Percentiles rank a stretch among this genome's conserved stretches.
Evolutionary conservation across 805 yeast species (phyloP).

Genomic region (Kazachstania viticola): DNA sequence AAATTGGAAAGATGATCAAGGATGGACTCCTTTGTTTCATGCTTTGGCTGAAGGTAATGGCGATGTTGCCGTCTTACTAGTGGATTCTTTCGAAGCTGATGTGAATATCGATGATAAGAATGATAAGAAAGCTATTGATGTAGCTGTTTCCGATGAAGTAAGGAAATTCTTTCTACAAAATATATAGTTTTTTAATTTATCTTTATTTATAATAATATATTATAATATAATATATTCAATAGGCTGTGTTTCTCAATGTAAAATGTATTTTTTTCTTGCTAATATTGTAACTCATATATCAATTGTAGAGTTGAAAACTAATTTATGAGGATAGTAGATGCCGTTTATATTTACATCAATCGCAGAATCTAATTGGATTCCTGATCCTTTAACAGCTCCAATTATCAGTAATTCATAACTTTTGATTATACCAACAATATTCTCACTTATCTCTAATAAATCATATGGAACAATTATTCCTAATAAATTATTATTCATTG

Average conservation of each 20-base stretch:
- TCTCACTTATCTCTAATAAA: constrained; percentile 61
- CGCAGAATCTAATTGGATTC: too few relatives aligned
- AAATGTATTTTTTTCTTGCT: too few relatives aligned
- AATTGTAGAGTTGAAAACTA: too few relatives aligned
- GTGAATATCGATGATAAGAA: constrained; percentile 32
- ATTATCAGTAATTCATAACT: constrained; percentile 75
- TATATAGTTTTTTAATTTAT: constrained; percentile 5
- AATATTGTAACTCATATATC: too few relatives aligned
- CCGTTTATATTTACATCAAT: too few relatives aligned
- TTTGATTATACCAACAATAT: constrained; percentile 60
- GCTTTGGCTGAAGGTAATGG: constrained; percentile 86
- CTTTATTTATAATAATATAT: too few relatives aligned
- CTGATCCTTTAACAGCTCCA: constrained; percentile 48
- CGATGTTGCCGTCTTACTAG: constrained; percentile 54
- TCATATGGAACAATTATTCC: constrained; percentile 74
- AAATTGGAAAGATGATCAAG: constrained; percentile 54
- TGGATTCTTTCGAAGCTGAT: constrained; percentile 56
- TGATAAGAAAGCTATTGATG: constrained; percentile 43
- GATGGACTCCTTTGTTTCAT: constrained; percentile 84
- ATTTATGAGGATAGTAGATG: too few relatives aligned
- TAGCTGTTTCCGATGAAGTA: constrained; percentile 44
- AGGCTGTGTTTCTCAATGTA: too few relatives aligned
- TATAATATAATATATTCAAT: too few relatives aligned
- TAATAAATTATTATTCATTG: constrained; percentile 69
- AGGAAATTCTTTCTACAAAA: constrained; percentile 28